Evolutionary conservation across 2,329 filamentous ascomycete species (phyloP), one percentile per base, ranked within the genome.

Genomic region (Colletotrichum shisoi): DNA sequence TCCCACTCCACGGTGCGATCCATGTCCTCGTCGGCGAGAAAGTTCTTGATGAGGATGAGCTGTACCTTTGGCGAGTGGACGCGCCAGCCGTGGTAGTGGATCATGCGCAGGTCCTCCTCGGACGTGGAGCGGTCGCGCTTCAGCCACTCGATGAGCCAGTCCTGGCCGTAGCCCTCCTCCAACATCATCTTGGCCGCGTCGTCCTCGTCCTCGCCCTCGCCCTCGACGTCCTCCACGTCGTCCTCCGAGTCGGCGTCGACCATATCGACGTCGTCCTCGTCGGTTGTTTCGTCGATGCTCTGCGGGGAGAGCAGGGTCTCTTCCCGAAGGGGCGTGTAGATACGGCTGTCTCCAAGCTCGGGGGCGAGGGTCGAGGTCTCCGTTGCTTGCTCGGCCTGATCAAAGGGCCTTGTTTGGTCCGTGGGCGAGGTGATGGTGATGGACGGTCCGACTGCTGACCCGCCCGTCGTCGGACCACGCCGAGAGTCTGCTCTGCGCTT

Each of bases 1-100:
- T 77, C 71, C 77, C 83, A 85, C 49, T 76, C 70, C 1, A 75
- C 51, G 63, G 78, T 79, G 17, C 80, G 78, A 63, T 81, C 78
- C 6, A 74, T 71, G 69, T 87, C 82, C 68, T 83, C 79, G 37
- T 85, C 82, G 3, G 78, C 72, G 24, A 87, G 79, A 68, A 84
- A 87, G 69, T 80, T 81, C 57, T 72, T 74, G 51, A 76, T 74
- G 12, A 76, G 73, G 15, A 59, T 49, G 48, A 79, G 73, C 49
- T 75, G 66, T 39, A 81, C 72, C 39, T 68, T 70, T 1, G 79
- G 79, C 1, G 78, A 71, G 21, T 72, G 72, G 53, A 78, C 72
- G 40, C 71, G 74, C 70, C 78, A 79, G 42, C 77, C 76, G 42
- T 74, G 75, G 62, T 79, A 79, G 2, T 66, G 58, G 37, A 71